Base-by-base conservation (phyloP, 2,329 filamentous ascomycete species). In the Cercospora nicotianae region DNA sequence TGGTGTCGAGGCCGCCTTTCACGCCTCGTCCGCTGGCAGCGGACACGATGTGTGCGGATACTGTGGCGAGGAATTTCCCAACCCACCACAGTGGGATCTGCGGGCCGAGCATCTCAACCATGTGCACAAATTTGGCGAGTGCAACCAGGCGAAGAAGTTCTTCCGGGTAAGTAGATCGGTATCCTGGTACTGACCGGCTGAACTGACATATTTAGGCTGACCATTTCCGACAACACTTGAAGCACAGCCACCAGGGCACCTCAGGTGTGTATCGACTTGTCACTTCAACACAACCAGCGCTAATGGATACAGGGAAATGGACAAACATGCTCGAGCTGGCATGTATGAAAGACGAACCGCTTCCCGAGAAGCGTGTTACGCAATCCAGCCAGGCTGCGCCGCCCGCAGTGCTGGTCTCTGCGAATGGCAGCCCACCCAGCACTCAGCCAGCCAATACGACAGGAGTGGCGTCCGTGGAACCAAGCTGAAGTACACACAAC, bases 111-210 rank as follows among this genome's bases (percentile, higher is more conserved):
- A 99, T 82, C 83, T 99, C 64, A 94, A 93, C 76, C 90, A 92
- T 74, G 87, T 93, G 71, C 95, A 99, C 83, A 99, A 99, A 78
- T 99, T 97, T 78, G 89, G 93, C 70, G 95, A 98, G 81, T 99
- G 95, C 86, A 99, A 99, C 79, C 93, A 95, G 76, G 91, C 91
- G 73, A 99, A 99, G 84, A 98, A 98, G 79, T 99, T 99, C 80
- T 99, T 91, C 83, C 88, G 95, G 42, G 67, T 68, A 63, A 59
- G 63, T n/a, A 28, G 33, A 18, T 20, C 0, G 28, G 36, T 23
- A 51, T 23, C 28, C 26, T 18, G 36, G 28, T 28, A 20, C 36
- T 16, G 10, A 42, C 42, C 48, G 59, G 39, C 23, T 39, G 30
- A 36, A 58, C 67, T 68, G 53, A 68, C 42, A 13, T 10, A 10